Evolutionary conservation across 2,329 filamentous ascomycete species (phyloP).

Genomic region (Cryphonectria nitschkei): DNA sequence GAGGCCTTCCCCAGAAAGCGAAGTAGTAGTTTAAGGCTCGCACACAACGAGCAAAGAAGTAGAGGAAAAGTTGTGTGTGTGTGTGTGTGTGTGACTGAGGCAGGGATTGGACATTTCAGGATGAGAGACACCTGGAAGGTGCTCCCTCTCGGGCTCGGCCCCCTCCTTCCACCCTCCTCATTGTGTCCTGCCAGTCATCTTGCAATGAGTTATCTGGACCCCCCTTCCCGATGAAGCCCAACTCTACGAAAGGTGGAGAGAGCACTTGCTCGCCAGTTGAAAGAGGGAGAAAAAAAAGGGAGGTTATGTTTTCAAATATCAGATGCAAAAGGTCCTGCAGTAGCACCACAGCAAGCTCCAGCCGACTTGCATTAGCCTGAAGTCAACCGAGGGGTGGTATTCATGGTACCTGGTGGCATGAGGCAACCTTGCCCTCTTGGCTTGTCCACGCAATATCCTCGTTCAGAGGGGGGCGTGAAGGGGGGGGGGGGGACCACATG

Average conservation of each 20-base stretch:
- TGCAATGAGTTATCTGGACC: conserved; percentile 27
- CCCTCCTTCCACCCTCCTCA: not conserved
- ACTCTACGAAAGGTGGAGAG: conserved; percentile 13
- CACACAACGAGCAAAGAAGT: not conserved
- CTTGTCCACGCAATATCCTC: conserved; percentile 1
- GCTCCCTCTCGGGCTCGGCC: not conserved
- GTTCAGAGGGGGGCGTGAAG: not conserved
- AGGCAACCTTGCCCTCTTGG: not conserved
- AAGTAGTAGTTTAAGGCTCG: not conserved
- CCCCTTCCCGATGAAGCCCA: conserved; percentile 12
- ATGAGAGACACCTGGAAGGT: conserved; percentile 1
- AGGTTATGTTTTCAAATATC: not conserved
- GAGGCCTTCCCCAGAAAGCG: not conserved
- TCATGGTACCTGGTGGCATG: not conserved
- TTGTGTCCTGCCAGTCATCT: conserved; percentile 26
- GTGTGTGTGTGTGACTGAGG: not conserved
- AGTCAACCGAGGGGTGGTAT: not conserved
- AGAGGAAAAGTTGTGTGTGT: not conserved
- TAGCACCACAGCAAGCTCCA: not conserved
- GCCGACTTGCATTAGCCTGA: conserved; percentile 7
- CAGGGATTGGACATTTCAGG: conserved; percentile 10
- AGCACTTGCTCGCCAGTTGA: not conserved
- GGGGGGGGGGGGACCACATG: not conserved
- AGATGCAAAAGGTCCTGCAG: conserved; percentile 1
- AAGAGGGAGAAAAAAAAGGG: not conserved